phyloP scores from a whole-genome alignment of 805 yeast genomes.

The Vanderwaltozyma tropicalis region DNA sequence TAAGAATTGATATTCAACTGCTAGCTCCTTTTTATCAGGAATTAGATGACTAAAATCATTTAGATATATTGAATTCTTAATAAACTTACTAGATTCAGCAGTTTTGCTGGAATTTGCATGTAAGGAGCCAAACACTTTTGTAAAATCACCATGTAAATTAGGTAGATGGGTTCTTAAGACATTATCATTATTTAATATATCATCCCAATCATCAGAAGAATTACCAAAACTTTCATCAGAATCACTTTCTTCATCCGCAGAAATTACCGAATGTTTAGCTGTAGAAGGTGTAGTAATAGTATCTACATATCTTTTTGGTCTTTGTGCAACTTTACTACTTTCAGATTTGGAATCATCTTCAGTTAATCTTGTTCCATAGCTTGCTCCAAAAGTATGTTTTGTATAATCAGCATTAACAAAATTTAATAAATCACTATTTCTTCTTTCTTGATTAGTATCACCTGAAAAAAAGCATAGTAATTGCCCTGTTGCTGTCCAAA shows the following conservation, averaged over 20 bases:
- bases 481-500: constrained; percentile 72
- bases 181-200: constrained; percentile 47
- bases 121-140: constrained; percentile 17
- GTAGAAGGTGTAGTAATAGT: constrained; percentile 12
- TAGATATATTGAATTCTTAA: constrained; percentile 48
- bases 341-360: constrained; percentile 2
- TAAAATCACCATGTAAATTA: constrained; percentile 29
- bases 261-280: constrained; percentile 3
- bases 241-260: constrained; percentile 16
- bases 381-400: too few relatives aligned
- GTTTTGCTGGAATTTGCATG: constrained; percentile 19
- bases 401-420: background rate
- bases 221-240: constrained; percentile 41
- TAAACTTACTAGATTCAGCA: constrained; percentile 19
- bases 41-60: constrained; percentile 58
- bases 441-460: constrained; percentile 33
- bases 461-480: constrained; percentile 75
- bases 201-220: constrained; percentile 60
- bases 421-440: constrained; percentile 1
- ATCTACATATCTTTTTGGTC: constrained; percentile 28
- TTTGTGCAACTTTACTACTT: constrained; percentile 3
- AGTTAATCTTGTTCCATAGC: constrained; percentile 1
- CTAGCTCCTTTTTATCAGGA: constrained; percentile 66
- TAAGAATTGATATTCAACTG: constrained; percentile 51
- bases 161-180: constrained; percentile 41